Evolutionary conservation across 2,329 filamentous ascomycete species (phyloP).

Genomic region (Proliferodiscus dingleyae): DNA sequence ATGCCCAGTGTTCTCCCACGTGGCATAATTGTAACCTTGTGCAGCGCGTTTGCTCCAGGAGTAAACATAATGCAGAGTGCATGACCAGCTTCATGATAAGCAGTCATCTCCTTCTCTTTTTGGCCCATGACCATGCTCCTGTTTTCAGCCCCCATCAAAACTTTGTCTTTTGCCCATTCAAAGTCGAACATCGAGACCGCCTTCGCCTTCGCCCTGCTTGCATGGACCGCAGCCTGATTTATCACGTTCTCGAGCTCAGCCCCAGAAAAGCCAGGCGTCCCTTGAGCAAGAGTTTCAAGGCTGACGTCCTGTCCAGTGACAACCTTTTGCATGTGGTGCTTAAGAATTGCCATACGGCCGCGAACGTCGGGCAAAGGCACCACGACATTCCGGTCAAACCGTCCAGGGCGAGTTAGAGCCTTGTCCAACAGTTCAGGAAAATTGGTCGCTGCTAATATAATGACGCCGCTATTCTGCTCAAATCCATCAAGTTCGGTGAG

Average conservation of each 20-base stretch:
- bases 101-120: constrained; percentile 93
- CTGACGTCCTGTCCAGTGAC: constrained; percentile 78
- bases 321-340: constrained; percentile 91
- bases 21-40: constrained; percentile 96
- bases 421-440: constrained; percentile 93
- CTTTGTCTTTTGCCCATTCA: constrained; percentile 97
- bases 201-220: constrained; percentile 77
- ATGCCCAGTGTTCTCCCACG: constrained; percentile 82
- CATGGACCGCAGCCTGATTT: constrained; percentile 91
- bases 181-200: constrained; percentile 76
- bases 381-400: constrained; percentile 88
- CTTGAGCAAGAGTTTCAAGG: constrained; percentile 74
- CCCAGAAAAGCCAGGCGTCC: constrained; percentile 87
- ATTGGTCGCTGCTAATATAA: constrained; percentile 94
- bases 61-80: constrained; percentile 85
- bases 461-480: constrained; percentile 88
- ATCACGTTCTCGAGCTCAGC: constrained; percentile 95
- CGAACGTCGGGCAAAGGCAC: constrained; percentile 90
- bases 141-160: constrained; percentile 93
- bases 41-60: constrained; percentile 67
- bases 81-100: constrained; percentile 94
- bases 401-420: constrained; percentile 86
- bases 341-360: constrained; percentile 85
- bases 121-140: constrained; percentile 84
- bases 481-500: constrained; percentile 97